Conservation (phyloP, 164 flowering plant species). For the Dillenia turbinata region DNA sequence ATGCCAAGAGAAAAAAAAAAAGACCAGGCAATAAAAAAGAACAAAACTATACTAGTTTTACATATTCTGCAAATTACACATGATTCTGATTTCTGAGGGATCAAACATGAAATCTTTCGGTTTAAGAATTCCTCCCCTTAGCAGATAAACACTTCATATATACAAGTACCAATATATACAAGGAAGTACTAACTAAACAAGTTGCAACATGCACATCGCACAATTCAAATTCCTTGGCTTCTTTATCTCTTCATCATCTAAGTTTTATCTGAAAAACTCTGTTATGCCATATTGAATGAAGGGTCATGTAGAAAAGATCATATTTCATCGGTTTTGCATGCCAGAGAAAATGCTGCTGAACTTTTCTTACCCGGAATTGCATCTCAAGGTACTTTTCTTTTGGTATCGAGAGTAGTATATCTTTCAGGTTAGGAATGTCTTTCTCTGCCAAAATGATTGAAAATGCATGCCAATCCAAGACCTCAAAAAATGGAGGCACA, state of each 20-base stretch:
- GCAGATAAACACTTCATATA: no score
- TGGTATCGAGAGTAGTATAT: conserved; percentile 28
- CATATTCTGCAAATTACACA: no score
- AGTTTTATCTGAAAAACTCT: conserved; percentile 17
- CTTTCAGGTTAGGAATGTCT: conserved; percentile 31
- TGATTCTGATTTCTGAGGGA: no score
- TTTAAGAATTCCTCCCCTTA: no score
- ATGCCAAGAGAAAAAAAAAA: no score
- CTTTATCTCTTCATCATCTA: conserved; percentile 1
- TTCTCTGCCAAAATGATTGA: conserved; percentile 29
- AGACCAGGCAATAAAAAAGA: no score
- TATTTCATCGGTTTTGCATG: conserved; percentile 29
- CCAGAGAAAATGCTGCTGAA: conserved; percentile 36
- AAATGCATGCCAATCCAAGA: conserved; percentile 32
- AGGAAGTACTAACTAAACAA: no score
- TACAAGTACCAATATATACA: no score
- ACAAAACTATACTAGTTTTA: no score
- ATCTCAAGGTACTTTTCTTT: conserved; percentile 18
- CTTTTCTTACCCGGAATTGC: conserved; percentile 29
- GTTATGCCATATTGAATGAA: conserved; percentile 36
- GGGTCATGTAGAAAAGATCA: conserved; percentile 33
- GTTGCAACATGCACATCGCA: no score
- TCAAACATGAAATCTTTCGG: no score
- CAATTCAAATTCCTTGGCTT: no score
- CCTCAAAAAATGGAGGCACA: conserved; percentile 36